Evolutionary conservation across 352 stramenopile species (phyloP).

Genomic region (Plasmopara viticola): DNA sequence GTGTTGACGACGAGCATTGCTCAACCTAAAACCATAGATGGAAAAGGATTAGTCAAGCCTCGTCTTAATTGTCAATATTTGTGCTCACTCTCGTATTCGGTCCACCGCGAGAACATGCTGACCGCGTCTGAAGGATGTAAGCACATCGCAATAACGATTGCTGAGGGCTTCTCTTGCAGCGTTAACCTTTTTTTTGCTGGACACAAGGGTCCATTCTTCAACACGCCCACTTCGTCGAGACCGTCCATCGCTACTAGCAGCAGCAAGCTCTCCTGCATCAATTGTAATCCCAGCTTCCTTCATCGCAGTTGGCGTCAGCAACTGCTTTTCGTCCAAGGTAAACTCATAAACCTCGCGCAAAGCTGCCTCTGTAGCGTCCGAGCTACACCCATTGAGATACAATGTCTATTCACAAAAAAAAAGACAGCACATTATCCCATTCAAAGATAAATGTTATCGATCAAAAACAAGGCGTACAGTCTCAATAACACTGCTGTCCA

Average conservation of each 20-base stretch:
- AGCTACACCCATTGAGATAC: slow-evolving; percentile 58
- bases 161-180: slow-evolving; percentile 46
- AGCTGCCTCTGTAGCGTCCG: slow-evolving; percentile 53
- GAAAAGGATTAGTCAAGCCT: neutral
- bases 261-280: slow-evolving; percentile 15
- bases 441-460: neutral
- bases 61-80: neutral
- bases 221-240: neutral
- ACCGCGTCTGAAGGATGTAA: slow-evolving; percentile 51
- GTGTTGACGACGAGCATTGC: slow-evolving; percentile 38
- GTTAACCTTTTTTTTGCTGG: slow-evolving; percentile 49
- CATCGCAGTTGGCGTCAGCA: slow-evolving; percentile 3
- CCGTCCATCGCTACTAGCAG: slow-evolving; percentile 3
- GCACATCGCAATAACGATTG: slow-evolving; percentile 47
- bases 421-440: slow-evolving; percentile 3
- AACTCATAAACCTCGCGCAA: slow-evolving; percentile 61
- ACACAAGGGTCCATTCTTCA: slow-evolving; percentile 42
- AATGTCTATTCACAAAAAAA: slow-evolving; percentile 42
- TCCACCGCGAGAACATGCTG: slow-evolving; percentile 48
- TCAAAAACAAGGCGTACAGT: slow-evolving; percentile 26
- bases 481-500: slow-evolving; percentile 49
- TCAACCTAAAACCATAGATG: slow-evolving; percentile 27
- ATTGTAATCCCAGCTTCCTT: slow-evolving; percentile 26
- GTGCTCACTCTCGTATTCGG: slow-evolving; percentile 46
- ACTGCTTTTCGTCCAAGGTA: slow-evolving; percentile 20